Percentiles rank a stretch among this genome's conserved stretches.
Conservation (phyloP, 1,284 basidiomycete genomes). For the Irpex sp. region DNA sequence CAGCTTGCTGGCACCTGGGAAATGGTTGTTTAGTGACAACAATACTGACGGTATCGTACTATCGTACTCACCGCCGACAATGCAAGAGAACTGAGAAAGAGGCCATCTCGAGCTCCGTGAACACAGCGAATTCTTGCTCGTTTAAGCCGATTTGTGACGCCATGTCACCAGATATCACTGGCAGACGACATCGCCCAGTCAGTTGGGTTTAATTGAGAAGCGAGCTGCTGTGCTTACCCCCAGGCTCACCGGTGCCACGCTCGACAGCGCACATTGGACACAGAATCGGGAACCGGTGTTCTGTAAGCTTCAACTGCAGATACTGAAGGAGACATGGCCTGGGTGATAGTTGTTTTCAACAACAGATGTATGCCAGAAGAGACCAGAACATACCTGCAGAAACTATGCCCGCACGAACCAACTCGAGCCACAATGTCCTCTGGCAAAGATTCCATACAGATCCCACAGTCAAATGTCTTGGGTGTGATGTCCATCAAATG, state of each 20-base stretch:
- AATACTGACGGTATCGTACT: not conserved
- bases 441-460: constrained; percentile 52
- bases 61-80: constrained; percentile 40
- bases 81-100: constrained; percentile 49
- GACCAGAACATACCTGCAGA: constrained; percentile 34
- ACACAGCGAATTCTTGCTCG: constrained; percentile 42
- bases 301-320: constrained; percentile 42
- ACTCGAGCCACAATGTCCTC: constrained; percentile 44
- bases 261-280: constrained; percentile 52
- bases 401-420: constrained; percentile 46
- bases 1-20: constrained; percentile 40
- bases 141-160: constrained; percentile 47
- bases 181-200: not conserved
- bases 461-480: constrained; percentile 45
- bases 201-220: not conserved
- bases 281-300: constrained; percentile 55
- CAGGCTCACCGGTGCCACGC: constrained; percentile 27
- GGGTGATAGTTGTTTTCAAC: not conserved
- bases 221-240: constrained; percentile 25
- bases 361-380: not conserved
- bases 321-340: constrained; percentile 46
- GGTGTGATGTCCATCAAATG: constrained; percentile 30
- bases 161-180: constrained; percentile 33
- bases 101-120: constrained; percentile 52
- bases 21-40: not conserved